Evolutionary conservation across 768 basidiomycete species (phyloP).

Genomic region (Lentinula guzmanii): DNA sequence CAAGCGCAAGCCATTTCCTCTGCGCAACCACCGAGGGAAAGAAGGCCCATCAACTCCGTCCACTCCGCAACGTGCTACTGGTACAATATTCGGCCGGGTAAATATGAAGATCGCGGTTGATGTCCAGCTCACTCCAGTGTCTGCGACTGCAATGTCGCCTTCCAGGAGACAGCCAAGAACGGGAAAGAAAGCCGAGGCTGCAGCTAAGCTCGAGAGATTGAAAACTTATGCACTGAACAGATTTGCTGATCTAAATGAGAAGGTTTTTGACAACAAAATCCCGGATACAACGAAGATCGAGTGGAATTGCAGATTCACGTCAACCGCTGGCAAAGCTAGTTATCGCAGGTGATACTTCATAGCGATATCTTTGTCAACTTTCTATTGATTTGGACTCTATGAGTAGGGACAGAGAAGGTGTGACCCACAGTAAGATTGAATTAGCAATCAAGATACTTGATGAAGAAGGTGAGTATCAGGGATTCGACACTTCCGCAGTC

Average conservation of each 20-base stretch:
- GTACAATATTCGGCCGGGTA: background rate
- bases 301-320: conserved; percentile 63
- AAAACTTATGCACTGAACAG: conserved; percentile 50
- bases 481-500: background rate
- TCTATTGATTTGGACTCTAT: background rate
- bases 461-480: conserved; percentile 49
- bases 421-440: conserved; percentile 61
- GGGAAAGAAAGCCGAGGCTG: conserved; percentile 35
- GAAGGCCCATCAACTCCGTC: conserved; percentile 2
- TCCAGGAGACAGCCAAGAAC: conserved; percentile 18
- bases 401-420: conserved; percentile 48
- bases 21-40: conserved; percentile 11
- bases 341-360: conserved; percentile 45
- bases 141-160: conserved; percentile 6
- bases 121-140: background rate
- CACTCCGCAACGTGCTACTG: background rate
- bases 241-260: conserved; percentile 55
- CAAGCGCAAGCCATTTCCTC: conserved; percentile 36
- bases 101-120: background rate
- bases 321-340: conserved; percentile 66
- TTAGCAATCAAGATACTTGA: conserved; percentile 81
- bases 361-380: background rate
- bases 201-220: conserved; percentile 37
- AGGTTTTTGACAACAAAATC: conserved; percentile 48
- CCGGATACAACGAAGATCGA: conserved; percentile 50